Conservation (phyloP, 2,329 filamentous ascomycete genomes). For the Scopulariopsis brevicaulis region DNA sequence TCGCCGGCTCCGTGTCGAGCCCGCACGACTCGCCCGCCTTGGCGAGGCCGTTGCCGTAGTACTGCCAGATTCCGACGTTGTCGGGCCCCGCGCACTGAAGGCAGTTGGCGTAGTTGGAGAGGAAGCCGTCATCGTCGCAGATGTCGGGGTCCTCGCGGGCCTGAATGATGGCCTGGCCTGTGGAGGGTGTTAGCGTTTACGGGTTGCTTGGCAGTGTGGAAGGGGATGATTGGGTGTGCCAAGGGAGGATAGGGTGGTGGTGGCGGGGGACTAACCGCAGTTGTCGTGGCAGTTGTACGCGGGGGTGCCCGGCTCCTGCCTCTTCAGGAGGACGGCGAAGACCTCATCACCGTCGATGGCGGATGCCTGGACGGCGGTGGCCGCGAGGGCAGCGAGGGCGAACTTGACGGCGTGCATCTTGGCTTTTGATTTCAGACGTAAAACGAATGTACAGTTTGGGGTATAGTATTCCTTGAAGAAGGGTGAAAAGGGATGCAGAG, state of each 20-base stretch:
- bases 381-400: background rate
- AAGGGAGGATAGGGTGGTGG: background rate
- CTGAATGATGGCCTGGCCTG: constrained; percentile 17
- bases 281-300: constrained; percentile 32
- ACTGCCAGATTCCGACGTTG: constrained; percentile 29
- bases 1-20: background rate
- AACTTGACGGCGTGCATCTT: background rate
- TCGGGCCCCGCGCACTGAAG: constrained; percentile 24
- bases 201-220: too few species aligned
- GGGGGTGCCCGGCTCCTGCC: constrained; percentile 31
- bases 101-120: constrained; percentile 25
- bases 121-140: constrained; percentile 26
- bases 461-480: background rate
- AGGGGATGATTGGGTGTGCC: background rate
- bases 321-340: constrained; percentile 16
- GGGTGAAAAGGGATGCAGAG: background rate
- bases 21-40: constrained; percentile 18
- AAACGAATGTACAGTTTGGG: background rate
- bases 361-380: constrained; percentile 6
- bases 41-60: constrained; percentile 25
- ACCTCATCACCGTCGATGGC: constrained; percentile 1
- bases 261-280: constrained; percentile 22
- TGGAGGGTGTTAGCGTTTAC: constrained; percentile 1
- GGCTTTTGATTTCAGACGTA: background rate
- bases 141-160: constrained; percentile 17